Percentiles rank a stretch among this genome's conserved stretches.
Conservation (phyloP, 805 yeast species). For the Groenewaldozyma salmanticensis region DNA sequence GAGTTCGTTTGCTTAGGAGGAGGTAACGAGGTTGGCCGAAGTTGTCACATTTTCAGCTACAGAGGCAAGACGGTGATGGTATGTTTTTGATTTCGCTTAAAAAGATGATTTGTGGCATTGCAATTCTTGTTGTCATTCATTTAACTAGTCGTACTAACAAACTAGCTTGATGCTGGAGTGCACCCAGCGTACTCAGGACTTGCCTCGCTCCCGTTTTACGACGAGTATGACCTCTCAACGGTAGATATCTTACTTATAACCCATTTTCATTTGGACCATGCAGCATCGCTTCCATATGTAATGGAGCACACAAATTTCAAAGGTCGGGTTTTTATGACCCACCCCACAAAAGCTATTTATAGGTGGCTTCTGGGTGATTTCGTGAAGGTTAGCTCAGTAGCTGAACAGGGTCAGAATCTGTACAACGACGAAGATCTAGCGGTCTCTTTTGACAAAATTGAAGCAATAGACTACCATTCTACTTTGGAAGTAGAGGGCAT, state of each 20-base stretch:
- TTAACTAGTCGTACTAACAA: no score
- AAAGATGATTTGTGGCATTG: not conserved
- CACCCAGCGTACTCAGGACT: conserved; percentile 93
- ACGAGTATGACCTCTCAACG: conserved; percentile 81
- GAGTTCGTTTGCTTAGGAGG: conserved; percentile 90
- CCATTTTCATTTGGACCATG: conserved; percentile 96
- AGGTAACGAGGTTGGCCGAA: conserved; percentile 96
- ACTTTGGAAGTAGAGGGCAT: conserved; percentile 92
- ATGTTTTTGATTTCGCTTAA: conserved; percentile 7
- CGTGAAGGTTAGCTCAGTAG: conserved; percentile 68
- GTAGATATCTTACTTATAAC: conserved; percentile 82
- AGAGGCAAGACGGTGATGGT: conserved; percentile 89
- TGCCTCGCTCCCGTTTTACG: conserved; percentile 88
- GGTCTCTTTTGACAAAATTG: conserved; percentile 80
- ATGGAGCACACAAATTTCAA: conserved; percentile 93
- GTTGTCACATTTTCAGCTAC: conserved; percentile 86
- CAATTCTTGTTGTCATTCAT: no score
- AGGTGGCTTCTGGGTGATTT: conserved; percentile 93
- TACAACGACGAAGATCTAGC: conserved; percentile 87
- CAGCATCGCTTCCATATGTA: conserved; percentile 94
- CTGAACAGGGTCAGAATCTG: conserved; percentile 32
- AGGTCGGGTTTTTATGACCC: conserved; percentile 98
- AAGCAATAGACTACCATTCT: conserved; percentile 91
- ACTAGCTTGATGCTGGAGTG: conserved; percentile 80
- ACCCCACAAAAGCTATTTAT: conserved; percentile 96